Evolutionary conservation across 495 filamentous ascomycete genomes (phyloP), one percentile per base, ranked within the genome.

Genomic region (Hypoxylon trugodes): DNA sequence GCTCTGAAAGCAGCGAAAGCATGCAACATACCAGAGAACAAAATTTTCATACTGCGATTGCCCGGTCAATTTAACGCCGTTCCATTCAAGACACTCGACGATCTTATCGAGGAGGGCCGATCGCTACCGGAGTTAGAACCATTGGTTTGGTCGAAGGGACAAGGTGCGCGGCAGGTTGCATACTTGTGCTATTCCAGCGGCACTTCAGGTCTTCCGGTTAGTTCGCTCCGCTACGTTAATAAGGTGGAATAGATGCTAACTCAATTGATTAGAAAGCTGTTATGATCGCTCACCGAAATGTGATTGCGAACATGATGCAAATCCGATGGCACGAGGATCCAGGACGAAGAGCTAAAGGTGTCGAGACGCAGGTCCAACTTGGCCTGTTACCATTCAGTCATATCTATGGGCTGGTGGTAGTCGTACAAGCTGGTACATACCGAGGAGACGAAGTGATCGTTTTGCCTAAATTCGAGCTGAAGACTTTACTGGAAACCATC

Each of bases 101-200:
- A 92, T 41, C 69, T 97, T 21, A 82, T 92, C 18, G 70, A 83
- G 2, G 77, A 86, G 12, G 92, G 92, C n/a, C 77, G 75, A 16
- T 79, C 81, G 7, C 77, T 89, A 2, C 85, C 87, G 0, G 73
- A 81, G 6, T 68, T 93, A 6, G 89, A 91, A 56, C 78, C 79
- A 5, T 70, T 93, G 65, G 80, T 76, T 47, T 96, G 90, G 91
- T 65, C 76, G 5, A 82, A 86, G 50, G 92, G 92, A 1, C 88
- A 96, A 59, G 91, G 89, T 6, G 85, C 85, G 16, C 85, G 86
- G 30, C 88, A 90, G 47, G 86, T 86, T 9, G 92, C 92, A 0
- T 97, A 91, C 71, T 78, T 97, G 21, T 96, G 92, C 79, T 96
- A 93, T 73, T 95, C 91, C 0, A 92, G 89, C 73, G 92, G 92